Base-by-base conservation (phyloP, 2,329 filamentous ascomycete genomes). In the Macroventuria anomochaeta region DNA sequence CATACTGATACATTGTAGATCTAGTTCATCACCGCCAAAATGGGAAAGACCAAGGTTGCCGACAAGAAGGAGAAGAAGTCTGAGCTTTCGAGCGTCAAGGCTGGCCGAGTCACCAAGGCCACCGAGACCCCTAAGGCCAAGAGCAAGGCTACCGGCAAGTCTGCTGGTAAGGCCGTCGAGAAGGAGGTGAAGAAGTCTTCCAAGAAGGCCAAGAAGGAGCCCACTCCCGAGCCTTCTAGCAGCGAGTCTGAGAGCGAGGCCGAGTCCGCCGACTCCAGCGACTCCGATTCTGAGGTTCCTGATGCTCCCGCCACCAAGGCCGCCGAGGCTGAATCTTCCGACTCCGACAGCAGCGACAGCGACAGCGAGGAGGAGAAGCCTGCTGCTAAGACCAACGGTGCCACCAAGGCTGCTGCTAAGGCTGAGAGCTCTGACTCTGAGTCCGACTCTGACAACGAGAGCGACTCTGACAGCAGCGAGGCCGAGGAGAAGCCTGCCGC, bases 131-230 rank as follows among this genome's bases (percentile, higher is more conserved):
- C 85, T 71, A 88, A 86, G 77, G 77, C 81, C 57, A 88, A 88
- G 80, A 82, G 85, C 67, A 89, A 89, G 81, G 81, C 86, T 61
- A 72, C 84, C 52, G 85, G 85, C 65, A 89, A 89, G 82, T 64
- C 72, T 47, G 68, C 64, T 46, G 68, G 65, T 48, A 59, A 63
- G 44, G 61, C 67, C 53, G 67, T 77, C 46, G 71, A 71, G 64
- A 81, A 81, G 73, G 79, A 79, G 73, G 63, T 63, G 52, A 80
- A 80, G 78, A 82, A 82, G 75, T 71, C 70, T 50, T 64, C 63
- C 56, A 80, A 80, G 77, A 82, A 82, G 75, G 70, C 70, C 54
- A 77, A 79, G 74, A 77, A 79, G 73, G 77, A 72, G 63, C 76
- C 78, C 36, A 79, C 77, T 46, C 79, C 79, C 43, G 77, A 79